Evolutionary conservation across 2,329 filamentous ascomycete species (phyloP), one percentile per base, ranked within the genome.

Genomic region (Hysterium pulicare): DNA sequence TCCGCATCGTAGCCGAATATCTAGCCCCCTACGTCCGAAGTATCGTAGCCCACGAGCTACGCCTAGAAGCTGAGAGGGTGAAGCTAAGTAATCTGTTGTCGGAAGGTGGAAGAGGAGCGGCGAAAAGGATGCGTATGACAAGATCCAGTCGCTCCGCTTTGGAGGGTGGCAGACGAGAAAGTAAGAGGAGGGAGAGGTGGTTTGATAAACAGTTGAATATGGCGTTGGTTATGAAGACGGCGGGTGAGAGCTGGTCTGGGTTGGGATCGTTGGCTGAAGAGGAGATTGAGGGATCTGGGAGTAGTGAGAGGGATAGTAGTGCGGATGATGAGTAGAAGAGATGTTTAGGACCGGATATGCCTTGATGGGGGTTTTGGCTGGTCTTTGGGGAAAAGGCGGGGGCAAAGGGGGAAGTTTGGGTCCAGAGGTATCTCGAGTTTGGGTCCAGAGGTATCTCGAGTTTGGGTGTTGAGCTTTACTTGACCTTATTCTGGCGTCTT

Each of bases 1-100:
- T 86, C 54, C 63, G 67, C 0, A 72, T 83, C 16, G 80, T 95
- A 23, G 76, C 79, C 0, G 71, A 84, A 10, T 93, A 98, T 49
- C 73, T 97, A 2, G 90, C 90, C 0, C 93, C 94, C 0, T 97
- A 88, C 62, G 79, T 97, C n/a, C 86, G 94, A 9, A 76, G 78
- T 28, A 97, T 98, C 46, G 82, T 91, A 2, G 75, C 82, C 0
- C 86, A 84, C 58, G 91, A 97, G 54, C 71, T 81, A 16, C 75
- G 74, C 1, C 76, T 93, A 1, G 84, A 89, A 56, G 73, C 81
- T 47, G 80, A 88, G 49, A 79, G 88, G 9, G 62, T 79, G 6
- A 76, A 77, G 15, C 66, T 87, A 8, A 81, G 80, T 50, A 81
- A 74, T 41, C 64, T 89, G 1, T 67, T 87, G 10, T 81, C 78